Evolutionary conservation across 2,329 filamentous ascomycete genomes (phyloP).

Genomic region (Xylogone sp.): DNA sequence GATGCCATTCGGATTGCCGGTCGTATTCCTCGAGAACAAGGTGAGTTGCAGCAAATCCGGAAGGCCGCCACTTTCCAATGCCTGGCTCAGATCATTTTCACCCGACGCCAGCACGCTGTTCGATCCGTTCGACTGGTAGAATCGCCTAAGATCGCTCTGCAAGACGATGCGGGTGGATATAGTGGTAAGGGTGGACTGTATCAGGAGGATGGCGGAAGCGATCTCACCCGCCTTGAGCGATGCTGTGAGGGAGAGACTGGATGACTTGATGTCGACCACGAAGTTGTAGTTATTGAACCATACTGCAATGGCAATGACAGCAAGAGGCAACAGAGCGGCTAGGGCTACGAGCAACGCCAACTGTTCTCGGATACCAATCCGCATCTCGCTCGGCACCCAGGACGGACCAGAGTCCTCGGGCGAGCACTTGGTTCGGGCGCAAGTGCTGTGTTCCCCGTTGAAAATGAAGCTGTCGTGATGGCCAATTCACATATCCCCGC

Average conservation of each 20-base stretch:
- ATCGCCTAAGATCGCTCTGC: slow-evolving; percentile 48
- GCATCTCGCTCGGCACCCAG: slow-evolving; percentile 48
- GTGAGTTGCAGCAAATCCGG: slow-evolving; percentile 62
- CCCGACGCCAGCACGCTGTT: slow-evolving; percentile 58
- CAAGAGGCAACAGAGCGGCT: slow-evolving; percentile 69
- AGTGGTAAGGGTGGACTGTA: slow-evolving; percentile 70
- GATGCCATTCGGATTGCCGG: slow-evolving; percentile 52
- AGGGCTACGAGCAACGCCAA: slow-evolving; percentile 75
- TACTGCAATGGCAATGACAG: slow-evolving; percentile 75
- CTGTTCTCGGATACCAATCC: slow-evolving; percentile 85
- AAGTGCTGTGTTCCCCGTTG: neutral
- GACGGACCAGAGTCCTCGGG: neutral
- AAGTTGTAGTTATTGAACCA: slow-evolving; percentile 59
- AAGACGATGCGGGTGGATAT: slow-evolving; percentile 65
- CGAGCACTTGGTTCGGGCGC: neutral
- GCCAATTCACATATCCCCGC: neutral
- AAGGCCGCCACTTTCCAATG: slow-evolving; percentile 54
- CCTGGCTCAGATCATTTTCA: slow-evolving; percentile 63
- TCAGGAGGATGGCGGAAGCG: slow-evolving; percentile 71
- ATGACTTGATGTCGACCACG: slow-evolving; percentile 52
- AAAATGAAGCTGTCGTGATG: neutral
- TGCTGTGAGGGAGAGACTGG: slow-evolving; percentile 71
- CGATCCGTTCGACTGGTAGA: slow-evolving; percentile 53
- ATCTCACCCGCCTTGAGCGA: slow-evolving; percentile 84
- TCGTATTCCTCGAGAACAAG: slow-evolving; percentile 67